phyloP scores from a whole-genome alignment of 495 filamentous ascomycete species.

The Terfezia claveryi region DNA sequence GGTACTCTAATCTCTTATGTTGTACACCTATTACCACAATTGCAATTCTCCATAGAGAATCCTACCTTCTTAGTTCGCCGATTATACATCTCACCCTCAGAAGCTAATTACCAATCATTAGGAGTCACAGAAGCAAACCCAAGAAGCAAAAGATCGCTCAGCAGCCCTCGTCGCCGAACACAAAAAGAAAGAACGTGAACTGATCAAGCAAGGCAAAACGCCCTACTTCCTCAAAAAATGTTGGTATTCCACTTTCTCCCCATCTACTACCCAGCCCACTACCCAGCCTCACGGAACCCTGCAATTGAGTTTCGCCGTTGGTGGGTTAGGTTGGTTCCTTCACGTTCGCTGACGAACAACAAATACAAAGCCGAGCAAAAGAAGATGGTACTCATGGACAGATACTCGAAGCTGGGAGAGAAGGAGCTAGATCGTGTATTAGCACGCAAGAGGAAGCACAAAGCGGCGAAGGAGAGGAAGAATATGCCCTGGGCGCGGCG shows the following conservation, averaged over 20 bases:
- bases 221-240: slow-evolving; percentile 76
- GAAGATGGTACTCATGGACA: slow-evolving; percentile 55
- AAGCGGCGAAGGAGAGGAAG: slow-evolving; percentile 16
- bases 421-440: slow-evolving; percentile 59
- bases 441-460: slow-evolving; percentile 51
- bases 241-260: slow-evolving; percentile 1
- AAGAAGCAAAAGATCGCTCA: slow-evolving; percentile 42
- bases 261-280: background rate
- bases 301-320: background rate
- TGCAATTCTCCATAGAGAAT: no score
- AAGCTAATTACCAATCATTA: no score
- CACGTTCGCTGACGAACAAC: background rate
- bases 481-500: slow-evolving; percentile 12
- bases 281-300: background rate
- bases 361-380: slow-evolving; percentile 44
- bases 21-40: no score
- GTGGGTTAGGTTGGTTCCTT: background rate
- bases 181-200: slow-evolving; percentile 58
- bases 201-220: slow-evolving; percentile 68
- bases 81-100: no score
- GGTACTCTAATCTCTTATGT: no score
- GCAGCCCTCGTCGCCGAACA: slow-evolving; percentile 45
- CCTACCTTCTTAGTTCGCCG: no score
- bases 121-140: slow-evolving; percentile 44
- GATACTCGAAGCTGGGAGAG: slow-evolving; percentile 57